These are phyloP conservation scores for Metschnikowia matae DNA, from an alignment of 805 yeast species.

Conservation along the genomic window DNA sequence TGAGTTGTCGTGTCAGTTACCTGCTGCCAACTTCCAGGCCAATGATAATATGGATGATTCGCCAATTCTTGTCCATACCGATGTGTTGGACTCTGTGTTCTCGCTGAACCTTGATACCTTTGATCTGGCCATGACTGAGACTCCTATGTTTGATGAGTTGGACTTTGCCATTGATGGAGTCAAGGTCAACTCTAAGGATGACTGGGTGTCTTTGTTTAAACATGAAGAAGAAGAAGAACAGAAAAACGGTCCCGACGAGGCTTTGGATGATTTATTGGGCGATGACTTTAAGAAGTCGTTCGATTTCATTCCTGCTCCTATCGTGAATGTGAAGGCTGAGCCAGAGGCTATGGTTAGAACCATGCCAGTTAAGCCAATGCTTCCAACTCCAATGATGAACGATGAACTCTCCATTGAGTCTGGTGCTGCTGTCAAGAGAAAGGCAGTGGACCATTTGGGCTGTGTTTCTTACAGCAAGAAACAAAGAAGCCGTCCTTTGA, in stretches of 20 bases:
- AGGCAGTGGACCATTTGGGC: slow-evolving; percentile 66
- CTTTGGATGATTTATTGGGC: slow-evolving; percentile 20
- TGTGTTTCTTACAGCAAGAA: slow-evolving; percentile 74
- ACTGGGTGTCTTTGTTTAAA: slow-evolving; percentile 62
- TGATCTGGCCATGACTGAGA: slow-evolving; percentile 27
- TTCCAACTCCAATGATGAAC: slow-evolving; percentile 12
- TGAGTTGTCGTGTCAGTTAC: slow-evolving; percentile 26
- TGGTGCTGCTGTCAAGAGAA: slow-evolving; percentile 9
- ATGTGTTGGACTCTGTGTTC: slow-evolving; percentile 51
- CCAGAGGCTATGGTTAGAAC: slow-evolving; percentile 15
- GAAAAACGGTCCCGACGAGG: slow-evolving; percentile 11
- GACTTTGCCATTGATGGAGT: slow-evolving; percentile 41
- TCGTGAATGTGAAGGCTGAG: slow-evolving; percentile 12
- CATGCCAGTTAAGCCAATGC: slow-evolving; percentile 18
- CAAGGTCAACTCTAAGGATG: slow-evolving; percentile 38
- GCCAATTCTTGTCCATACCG: slow-evolving; percentile 51
- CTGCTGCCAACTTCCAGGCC: slow-evolving; percentile 15
- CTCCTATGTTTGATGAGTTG: slow-evolving; percentile 61
- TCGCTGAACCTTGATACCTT: slow-evolving; percentile 34
- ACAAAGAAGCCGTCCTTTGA: slow-evolving; percentile 66
- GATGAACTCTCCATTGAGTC: neutral
- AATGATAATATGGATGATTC: slow-evolving; percentile 23
- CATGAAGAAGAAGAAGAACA: slow-evolving; percentile 16
- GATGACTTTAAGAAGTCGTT: slow-evolving; percentile 18
- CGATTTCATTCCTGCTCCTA: slow-evolving; percentile 14